A percentile compares a stretch with the other conserved stretches of the same genome.
phyloP scores from a whole-genome alignment of 345 rosid species.

The Salix koriyanagi region DNA sequence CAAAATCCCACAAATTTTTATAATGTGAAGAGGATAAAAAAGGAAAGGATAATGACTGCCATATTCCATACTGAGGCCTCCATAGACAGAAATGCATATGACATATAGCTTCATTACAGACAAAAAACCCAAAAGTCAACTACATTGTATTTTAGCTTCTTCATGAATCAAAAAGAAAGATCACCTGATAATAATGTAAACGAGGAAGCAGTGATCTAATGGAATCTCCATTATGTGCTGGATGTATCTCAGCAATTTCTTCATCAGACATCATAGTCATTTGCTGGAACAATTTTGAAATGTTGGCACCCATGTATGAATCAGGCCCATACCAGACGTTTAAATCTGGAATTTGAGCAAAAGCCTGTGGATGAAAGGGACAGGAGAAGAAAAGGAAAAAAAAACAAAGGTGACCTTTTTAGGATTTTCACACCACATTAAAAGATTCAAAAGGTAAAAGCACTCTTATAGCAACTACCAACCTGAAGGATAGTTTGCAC shows the following conservation, averaged over 20 bases:
- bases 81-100: not conserved
- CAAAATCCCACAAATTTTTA: not conserved
- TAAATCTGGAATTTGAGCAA: constrained; percentile 73
- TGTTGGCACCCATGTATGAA: constrained; percentile 97
- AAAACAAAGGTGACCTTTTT: not conserved
- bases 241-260: constrained; percentile 75
- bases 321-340: constrained; percentile 92
- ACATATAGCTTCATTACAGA: not conserved
- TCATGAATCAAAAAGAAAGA: not conserved
- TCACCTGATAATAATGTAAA: constrained; percentile 78
- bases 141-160: not conserved
- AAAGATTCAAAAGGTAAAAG: constrained; percentile 1
- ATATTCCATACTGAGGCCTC: not conserved
- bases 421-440: not conserved
- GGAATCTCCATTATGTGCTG: constrained; percentile 56
- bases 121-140: not conserved
- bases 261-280: constrained; percentile 87
- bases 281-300: constrained; percentile 73
- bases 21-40: too few relatives aligned
- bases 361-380: constrained; percentile 49
- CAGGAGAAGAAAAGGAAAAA: not conserved
- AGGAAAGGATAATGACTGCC: too few relatives aligned
- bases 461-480: constrained; percentile 13
- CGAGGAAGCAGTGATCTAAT: constrained; percentile 63
- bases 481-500: constrained; percentile 95